A percentile compares a stretch with the other conserved stretches of the same genome.
Conservation (phyloP, 176 grass and related monocot species). For the Rhynchospora tenuis region DNA sequence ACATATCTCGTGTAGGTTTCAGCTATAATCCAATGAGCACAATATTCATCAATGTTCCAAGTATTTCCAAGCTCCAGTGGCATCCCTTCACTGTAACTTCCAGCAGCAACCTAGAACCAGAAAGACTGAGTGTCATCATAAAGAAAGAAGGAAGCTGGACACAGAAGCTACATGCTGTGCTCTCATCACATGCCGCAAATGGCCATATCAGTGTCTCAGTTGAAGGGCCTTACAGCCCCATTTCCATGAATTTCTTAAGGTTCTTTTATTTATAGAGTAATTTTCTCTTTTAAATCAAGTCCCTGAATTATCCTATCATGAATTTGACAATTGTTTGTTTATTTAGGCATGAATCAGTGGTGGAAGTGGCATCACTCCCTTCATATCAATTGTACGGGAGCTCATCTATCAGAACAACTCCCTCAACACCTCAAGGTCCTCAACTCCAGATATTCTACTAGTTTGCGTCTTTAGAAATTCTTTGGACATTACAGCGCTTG, state of each 20-base stretch:
- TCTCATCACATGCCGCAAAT: slow-evolving; percentile 1
- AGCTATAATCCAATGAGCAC: slow-evolving; percentile 39
- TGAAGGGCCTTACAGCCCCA: slow-evolving; percentile 57
- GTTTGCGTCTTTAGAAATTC: slow-evolving; percentile 46
- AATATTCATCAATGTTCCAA: slow-evolving; percentile 51
- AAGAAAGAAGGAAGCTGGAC: slow-evolving; percentile 59
- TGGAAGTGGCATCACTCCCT: slow-evolving; percentile 58
- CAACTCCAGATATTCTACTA: slow-evolving; percentile 37
- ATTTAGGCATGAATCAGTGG: slow-evolving; percentile 43
- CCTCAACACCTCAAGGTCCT: slow-evolving; percentile 26
- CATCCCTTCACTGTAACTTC: slow-evolving; percentile 58
- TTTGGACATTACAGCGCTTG: slow-evolving; percentile 51
- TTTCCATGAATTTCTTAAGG: slow-evolving; percentile 28
- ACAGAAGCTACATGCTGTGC: slow-evolving; percentile 23
- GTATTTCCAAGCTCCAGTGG: slow-evolving; percentile 47
- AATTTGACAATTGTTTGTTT: background rate
- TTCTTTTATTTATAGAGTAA: slow-evolving; percentile 4
- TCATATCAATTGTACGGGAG: slow-evolving; percentile 49
- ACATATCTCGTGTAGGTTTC: slow-evolving; percentile 12
- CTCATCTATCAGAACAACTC: slow-evolving; percentile 18
- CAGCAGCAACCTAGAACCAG: slow-evolving; percentile 39
- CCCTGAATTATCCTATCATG: too few species aligned
- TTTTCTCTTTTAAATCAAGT: background rate
- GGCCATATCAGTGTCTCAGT: slow-evolving; percentile 35
- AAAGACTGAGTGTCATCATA: slow-evolving; percentile 46